Percentiles rank a stretch among this genome's conserved stretches.
Conservation (phyloP, 176 grass and related monocot genomes). For the Oryza nivara region DNA sequence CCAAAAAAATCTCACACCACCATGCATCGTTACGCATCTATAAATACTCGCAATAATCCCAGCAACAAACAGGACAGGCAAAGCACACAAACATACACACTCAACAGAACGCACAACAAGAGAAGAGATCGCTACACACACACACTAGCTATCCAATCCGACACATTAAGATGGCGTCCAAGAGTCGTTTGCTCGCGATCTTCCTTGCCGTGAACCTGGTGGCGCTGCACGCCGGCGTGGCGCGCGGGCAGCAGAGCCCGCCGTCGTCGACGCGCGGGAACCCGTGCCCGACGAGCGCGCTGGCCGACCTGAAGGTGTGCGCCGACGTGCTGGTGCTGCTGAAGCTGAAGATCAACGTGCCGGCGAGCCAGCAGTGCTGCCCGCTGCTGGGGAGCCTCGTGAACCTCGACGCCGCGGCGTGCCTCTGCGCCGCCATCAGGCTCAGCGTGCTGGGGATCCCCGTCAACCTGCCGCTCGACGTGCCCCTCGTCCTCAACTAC, state of each 20-base stretch:
- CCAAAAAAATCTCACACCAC: conserved; percentile 13
- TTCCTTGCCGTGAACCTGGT: conserved; percentile 31
- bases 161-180: background rate
- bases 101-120: background rate
- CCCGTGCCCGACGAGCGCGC: conserved; percentile 56
- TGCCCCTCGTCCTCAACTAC: conserved; percentile 66
- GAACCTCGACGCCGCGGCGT: conserved; percentile 50
- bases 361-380: conserved; percentile 59
- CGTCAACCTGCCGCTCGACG: conserved; percentile 63
- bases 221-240: conserved; percentile 4
- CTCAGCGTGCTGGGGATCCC: conserved; percentile 52
- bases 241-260: conserved; percentile 32
- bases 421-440: conserved; percentile 68
- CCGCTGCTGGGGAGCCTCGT: conserved; percentile 52
- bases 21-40: background rate
- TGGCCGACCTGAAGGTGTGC: conserved; percentile 56
- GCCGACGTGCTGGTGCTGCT: conserved; percentile 60
- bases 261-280: conserved; percentile 6
- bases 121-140: background rate
- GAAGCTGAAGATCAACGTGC: conserved; percentile 55
- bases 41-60: conserved; percentile 30
- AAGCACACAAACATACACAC: background rate
- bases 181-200: background rate
- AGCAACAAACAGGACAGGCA: background rate
- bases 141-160: too few relatives aligned